phyloP scores from a whole-genome alignment of 176 grass and related monocot genomes.

The Oryza glaberrima region DNA sequence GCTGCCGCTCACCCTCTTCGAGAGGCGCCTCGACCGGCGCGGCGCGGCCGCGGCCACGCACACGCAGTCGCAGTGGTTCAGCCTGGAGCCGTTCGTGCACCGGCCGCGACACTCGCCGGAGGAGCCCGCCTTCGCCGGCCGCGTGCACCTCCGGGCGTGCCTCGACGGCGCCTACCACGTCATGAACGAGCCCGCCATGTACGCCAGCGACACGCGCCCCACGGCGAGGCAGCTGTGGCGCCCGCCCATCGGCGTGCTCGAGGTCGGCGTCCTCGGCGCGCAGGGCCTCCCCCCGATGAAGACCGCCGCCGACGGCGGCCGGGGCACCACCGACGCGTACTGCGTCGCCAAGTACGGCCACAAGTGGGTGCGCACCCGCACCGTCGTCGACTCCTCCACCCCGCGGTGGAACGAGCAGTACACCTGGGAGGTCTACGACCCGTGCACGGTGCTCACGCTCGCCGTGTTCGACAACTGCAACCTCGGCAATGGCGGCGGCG shows the following conservation, averaged over 20 bases:
- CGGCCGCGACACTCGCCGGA: neutral
- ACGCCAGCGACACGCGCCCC: conserved; percentile 72
- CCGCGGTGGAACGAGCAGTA: conserved; percentile 91
- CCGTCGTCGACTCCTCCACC: conserved; percentile 53
- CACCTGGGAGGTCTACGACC: conserved; percentile 90
- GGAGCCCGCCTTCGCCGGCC: conserved; percentile 37
- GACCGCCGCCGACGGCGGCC: conserved; percentile 40
- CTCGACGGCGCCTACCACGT: conserved; percentile 88
- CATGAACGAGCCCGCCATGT: conserved; percentile 76
- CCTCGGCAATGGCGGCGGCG: neutral
- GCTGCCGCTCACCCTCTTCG: conserved; percentile 63
- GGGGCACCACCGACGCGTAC: conserved; percentile 64
- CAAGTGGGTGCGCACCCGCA: conserved; percentile 87
- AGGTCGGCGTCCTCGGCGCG: conserved; percentile 74
- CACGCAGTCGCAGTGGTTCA: conserved; percentile 76
- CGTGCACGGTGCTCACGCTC: conserved; percentile 75
- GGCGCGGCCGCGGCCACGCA: neutral
- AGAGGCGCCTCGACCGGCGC: conserved; percentile 58
- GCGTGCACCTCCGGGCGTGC: conserved; percentile 72
- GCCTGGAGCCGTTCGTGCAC: conserved; percentile 54
- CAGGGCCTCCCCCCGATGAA: conserved; percentile 70
- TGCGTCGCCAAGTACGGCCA: conserved; percentile 88
- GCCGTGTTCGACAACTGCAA: conserved; percentile 80
- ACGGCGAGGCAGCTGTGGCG: conserved; percentile 74
- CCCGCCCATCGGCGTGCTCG: conserved; percentile 62